These are phyloP conservation scores for Solanum piurae DNA, from an alignment of 257 asterid genomes.

Conservation along the genomic window DNA sequence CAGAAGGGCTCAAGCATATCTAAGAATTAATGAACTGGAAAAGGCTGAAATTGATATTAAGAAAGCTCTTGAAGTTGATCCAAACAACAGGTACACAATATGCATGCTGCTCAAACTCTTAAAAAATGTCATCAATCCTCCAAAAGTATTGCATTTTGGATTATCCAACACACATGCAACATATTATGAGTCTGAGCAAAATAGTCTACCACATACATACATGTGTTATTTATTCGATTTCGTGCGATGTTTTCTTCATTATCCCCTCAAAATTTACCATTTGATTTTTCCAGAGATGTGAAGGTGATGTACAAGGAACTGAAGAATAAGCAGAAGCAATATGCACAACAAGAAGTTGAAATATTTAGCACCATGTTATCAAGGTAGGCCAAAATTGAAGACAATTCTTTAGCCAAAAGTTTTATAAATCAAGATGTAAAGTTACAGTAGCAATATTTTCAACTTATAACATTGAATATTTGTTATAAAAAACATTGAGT, in stretches of 20 bases:
- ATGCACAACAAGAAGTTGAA: slow-evolving; percentile 30
- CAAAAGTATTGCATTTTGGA: neutral
- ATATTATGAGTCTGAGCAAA: neutral
- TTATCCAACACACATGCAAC: neutral
- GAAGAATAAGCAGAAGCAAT: slow-evolving; percentile 32
- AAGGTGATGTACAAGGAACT: slow-evolving; percentile 32
- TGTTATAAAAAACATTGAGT: neutral
- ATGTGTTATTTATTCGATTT: neutral
- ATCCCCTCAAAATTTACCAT: neutral
- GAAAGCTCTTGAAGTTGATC: slow-evolving; percentile 33
- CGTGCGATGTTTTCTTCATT: neutral
- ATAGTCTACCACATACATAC: neutral
- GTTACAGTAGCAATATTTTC: neutral
- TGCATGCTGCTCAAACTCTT: neutral
- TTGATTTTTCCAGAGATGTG: slow-evolving; percentile 30
- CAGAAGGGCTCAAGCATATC: slow-evolving; percentile 46
- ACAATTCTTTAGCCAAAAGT: neutral
- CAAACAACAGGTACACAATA: slow-evolving; percentile 34
- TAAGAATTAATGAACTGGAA: slow-evolving; percentile 33
- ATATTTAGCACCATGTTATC: slow-evolving; percentile 40
- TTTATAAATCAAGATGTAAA: neutral
- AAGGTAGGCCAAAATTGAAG: slow-evolving; percentile 8
- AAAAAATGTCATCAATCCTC: neutral
- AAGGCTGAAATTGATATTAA: slow-evolving; percentile 42
- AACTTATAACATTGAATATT: neutral